Base-by-base conservation (phyloP, 768 basidiomycete species). In the Cantharellus anzutake region DNA sequence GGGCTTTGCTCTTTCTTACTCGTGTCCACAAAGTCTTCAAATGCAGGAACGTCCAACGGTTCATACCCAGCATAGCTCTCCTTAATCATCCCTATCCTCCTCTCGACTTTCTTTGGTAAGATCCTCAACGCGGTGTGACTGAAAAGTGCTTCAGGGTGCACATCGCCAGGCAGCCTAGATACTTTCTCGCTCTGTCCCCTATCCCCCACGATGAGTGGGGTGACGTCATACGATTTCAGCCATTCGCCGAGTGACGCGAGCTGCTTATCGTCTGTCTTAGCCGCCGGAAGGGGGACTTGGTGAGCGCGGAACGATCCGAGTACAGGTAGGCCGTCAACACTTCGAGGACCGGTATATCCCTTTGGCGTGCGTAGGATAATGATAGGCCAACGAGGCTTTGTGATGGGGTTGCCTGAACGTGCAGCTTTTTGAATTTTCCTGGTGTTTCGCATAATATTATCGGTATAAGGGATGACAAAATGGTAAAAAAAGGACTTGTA, bases 371-470 rank as follows among this genome's bases (percentile, higher is more conserved):
- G 80, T 51, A 93, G 76, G 65, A 92, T 78, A 63, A 96, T 73
- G 67, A 92, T 77, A 2, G 91, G 91, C 87, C 87, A 93, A 50
- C 86, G 78, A n/a, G 91, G 91, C 73, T 92, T 92, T 57, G 81
- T 74, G 63, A 88, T 80, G 14, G 89, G 82, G 2, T 81, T 77
- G 2, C 85, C 86, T 5, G 71, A 73, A 52, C 91, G 80, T 16
- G 91, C 90, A 0, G 84, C 86, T 0, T 70, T 69, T 68, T 96
- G 90, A 57, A 93, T 93, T 64, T 75, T 80, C 65, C 67, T 48
- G 29, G 11, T 29, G 20, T 29, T 29, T 29, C 20, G 20, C 20
- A 29, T 29, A 11, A 48, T 11, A 29, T 48, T 29, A 29, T 48
- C 44, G 29, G 29, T 48, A 29, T 48, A 29, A 29, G 20, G 20